Evolutionary conservation across 2,329 filamentous ascomycete species (phyloP).

Genomic region (Penicillium aurantiogriseum): DNA sequence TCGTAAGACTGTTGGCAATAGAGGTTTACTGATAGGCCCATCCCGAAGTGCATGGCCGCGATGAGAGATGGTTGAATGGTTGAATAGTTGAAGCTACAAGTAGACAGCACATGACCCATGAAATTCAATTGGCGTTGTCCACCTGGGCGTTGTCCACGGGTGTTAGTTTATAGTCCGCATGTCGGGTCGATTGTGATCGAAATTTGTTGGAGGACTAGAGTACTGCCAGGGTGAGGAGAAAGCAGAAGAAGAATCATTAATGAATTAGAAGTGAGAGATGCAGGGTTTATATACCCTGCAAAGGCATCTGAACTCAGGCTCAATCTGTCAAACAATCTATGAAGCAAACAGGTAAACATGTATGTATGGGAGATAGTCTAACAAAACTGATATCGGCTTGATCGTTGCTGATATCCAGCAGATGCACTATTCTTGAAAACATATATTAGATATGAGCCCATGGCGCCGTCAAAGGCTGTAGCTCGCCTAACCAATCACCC

Average conservation of each 20-base stretch:
- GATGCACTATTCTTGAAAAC: background rate
- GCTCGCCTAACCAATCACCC: background rate
- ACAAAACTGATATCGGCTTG: conserved; percentile 3
- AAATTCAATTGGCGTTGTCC: conserved; percentile 6
- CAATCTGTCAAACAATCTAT: no score
- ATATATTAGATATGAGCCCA: background rate
- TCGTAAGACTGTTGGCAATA: background rate
- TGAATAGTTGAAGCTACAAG: background rate
- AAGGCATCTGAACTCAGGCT: no score
- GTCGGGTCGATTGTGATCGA: background rate
- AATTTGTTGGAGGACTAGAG: background rate
- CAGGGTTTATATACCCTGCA: no score
- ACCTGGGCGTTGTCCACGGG: conserved; percentile 1
- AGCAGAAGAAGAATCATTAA: no score
- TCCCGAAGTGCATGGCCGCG: background rate
- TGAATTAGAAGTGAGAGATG: no score
- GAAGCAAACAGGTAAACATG: no score
- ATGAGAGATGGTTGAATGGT: background rate
- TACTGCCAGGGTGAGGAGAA: no score
- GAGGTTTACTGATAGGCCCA: background rate
- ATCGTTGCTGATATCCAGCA: conserved; percentile 5
- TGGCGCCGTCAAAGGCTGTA: background rate
- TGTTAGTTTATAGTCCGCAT: background rate
- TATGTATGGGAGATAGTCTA: no score
- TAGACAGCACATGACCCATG: conserved; percentile 3